Base-by-base conservation (phyloP, 1,284 basidiomycete species). In the Pascua sp. region DNA sequence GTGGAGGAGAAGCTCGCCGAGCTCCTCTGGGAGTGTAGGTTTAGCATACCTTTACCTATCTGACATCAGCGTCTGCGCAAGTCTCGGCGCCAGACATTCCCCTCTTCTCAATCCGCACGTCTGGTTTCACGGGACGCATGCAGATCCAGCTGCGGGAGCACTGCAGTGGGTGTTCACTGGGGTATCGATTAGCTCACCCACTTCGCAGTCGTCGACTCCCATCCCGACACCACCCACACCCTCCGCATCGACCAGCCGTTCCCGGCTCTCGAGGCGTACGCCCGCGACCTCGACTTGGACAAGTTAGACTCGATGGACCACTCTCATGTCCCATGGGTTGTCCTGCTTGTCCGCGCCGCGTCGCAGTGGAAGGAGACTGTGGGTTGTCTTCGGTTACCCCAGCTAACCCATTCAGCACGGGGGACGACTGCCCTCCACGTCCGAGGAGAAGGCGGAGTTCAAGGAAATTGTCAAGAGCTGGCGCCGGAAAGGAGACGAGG, bases 161-260 rank as follows among this genome's bases (percentile, higher is more conserved):
- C 69, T 81, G 86, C 60, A 83, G 92, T 92, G 65, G 65, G 87
- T 80, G 11, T 5, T 5, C 1, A 45, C 8, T 7, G 16, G 18
- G 32, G 17, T 11, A 9, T n/a, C n/a, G 5, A 10, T n/a, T 11
- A 36, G 41, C 49, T 51, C 11, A 59, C 16, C 24, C 24, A 32
- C 24, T 32, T 32, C 42, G 57, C 70, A 88, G 91, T 98, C 68
- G 86, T 96, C 67, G 93, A 98, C 70, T 91, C 89, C 15, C 96
- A 98, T 77, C 88, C 91, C 0, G 91, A 96, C 64, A 86, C 82
- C 0, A 77, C 85, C 0, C 87, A 90, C 15, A 91, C 92, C 9
- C 81, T 98, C 1, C 85, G 93, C 41, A 86, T 98, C 60, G 90
- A 93, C 76, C 84, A 86, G 54, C 89, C 95, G 0, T 98, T 97